Percentiles rank a stretch among this genome's conserved stretches.
Conservation (phyloP, 75 land plant species). For the Cunninghamia lanceolata region DNA sequence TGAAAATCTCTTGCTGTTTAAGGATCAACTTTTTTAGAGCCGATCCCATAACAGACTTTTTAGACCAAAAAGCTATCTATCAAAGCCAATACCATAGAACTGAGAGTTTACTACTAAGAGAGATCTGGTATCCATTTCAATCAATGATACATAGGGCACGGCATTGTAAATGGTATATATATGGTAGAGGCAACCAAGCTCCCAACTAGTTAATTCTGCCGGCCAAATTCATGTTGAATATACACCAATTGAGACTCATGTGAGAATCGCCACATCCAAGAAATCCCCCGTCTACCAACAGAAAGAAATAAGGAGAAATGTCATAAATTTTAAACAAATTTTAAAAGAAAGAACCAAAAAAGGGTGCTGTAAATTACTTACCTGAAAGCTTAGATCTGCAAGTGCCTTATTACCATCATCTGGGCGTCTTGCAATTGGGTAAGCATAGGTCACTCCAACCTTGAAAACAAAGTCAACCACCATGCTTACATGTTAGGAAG, state of each 20-base stretch:
- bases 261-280: conserved; percentile 63
- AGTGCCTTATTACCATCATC: conserved; percentile 41
- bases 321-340: neutral
- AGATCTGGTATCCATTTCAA: neutral
- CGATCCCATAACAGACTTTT: neutral
- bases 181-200: neutral
- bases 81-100: neutral
- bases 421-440: conserved; percentile 39
- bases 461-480: conserved; percentile 10
- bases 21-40: neutral
- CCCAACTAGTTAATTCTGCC: neutral
- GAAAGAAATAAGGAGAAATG: neutral
- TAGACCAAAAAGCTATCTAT: neutral
- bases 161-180: neutral
- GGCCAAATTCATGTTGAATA: neutral
- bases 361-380: conserved; percentile 8
- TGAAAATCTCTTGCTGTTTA: no score
- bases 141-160: neutral
- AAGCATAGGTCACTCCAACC: conserved; percentile 62
- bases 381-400: conserved; percentile 62
- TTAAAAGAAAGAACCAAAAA: neutral
- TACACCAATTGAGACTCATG: neutral
- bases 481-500: conserved; percentile 1
- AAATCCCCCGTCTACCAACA: conserved; percentile 62
- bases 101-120: neutral